Conservation (phyloP, 257 asterid genomes). For the Capsicum rhomboideum region DNA sequence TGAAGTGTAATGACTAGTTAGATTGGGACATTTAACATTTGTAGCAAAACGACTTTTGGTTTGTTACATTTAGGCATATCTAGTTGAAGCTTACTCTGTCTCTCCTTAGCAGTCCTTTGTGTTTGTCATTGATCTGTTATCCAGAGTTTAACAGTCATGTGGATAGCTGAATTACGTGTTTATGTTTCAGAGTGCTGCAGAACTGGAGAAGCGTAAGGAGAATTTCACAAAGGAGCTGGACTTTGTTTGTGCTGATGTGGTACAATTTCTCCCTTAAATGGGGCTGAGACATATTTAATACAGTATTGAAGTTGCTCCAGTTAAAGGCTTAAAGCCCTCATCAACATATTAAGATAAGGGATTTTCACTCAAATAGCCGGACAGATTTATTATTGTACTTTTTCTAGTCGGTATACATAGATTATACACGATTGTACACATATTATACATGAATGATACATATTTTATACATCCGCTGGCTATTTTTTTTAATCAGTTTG, state of each 20-base stretch:
- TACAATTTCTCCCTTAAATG: conserved; percentile 16
- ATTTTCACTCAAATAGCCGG: too few relatives aligned
- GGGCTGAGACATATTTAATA: background rate
- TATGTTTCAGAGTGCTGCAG: conserved; percentile 76
- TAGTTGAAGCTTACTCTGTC: background rate
- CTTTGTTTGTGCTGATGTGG: conserved; percentile 93
- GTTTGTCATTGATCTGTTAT: background rate
- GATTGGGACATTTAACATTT: background rate
- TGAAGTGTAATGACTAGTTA: background rate
- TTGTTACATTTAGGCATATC: background rate
- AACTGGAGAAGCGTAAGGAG: conserved; percentile 72
- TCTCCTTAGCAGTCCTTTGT: background rate
- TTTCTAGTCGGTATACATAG: too few relatives aligned
- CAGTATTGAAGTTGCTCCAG: background rate
- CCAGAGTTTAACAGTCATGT: background rate
- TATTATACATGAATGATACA: too few relatives aligned
- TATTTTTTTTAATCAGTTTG: too few relatives aligned
- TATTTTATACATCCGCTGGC: too few relatives aligned
- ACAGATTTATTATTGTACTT: too few relatives aligned
- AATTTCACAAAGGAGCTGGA: conserved; percentile 88
- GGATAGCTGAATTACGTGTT: background rate
- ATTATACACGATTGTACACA: too few relatives aligned
- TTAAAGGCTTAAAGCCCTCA: background rate
- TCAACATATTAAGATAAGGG: too few relatives aligned
- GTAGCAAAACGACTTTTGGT: background rate